Conservation (phyloP, 495 filamentous ascomycete species). For the Xylaria curta region DNA sequence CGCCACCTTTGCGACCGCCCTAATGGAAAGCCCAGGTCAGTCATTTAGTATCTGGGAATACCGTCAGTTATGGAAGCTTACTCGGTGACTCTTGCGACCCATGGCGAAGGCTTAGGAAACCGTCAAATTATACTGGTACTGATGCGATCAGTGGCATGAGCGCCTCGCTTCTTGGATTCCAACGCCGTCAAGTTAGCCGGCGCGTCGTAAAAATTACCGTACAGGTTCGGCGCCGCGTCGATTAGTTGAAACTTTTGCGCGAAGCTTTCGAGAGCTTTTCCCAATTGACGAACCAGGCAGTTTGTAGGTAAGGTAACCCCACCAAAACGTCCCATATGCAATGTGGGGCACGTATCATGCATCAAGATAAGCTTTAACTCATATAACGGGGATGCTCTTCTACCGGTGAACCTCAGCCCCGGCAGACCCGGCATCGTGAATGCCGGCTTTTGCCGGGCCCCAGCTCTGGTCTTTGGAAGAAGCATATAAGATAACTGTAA, state of each 20-base stretch:
- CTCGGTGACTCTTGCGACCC: constrained; percentile 41
- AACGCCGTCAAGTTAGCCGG: background rate
- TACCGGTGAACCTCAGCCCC: too few species aligned
- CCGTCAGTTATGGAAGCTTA: constrained; percentile 25
- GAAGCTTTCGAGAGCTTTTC: constrained; percentile 15
- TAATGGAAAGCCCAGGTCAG: constrained; percentile 27
- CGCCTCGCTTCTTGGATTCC: background rate
- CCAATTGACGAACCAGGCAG: constrained; percentile 21
- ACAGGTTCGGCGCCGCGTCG: background rate
- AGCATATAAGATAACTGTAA: too few species aligned
- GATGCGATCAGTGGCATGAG: background rate
- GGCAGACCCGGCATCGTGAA: background rate
- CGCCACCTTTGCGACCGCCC: constrained; percentile 41
- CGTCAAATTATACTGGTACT: background rate
- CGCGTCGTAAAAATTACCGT: background rate
- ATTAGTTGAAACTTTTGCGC: constrained; percentile 23
- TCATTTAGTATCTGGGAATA: background rate
- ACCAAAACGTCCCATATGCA: constrained; percentile 22
- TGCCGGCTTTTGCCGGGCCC: too few species aligned
- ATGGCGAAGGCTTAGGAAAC: constrained; percentile 27
- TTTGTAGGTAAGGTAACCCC: constrained; percentile 16
- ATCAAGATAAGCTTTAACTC: background rate
- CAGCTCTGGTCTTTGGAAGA: too few species aligned
- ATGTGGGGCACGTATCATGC: constrained; percentile 1
- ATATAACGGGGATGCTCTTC: background rate